These are phyloP conservation scores for Fusarium austroafricanum DNA, from an alignment of 2,329 filamentous ascomycete genomes.

Conservation along the genomic window DNA sequence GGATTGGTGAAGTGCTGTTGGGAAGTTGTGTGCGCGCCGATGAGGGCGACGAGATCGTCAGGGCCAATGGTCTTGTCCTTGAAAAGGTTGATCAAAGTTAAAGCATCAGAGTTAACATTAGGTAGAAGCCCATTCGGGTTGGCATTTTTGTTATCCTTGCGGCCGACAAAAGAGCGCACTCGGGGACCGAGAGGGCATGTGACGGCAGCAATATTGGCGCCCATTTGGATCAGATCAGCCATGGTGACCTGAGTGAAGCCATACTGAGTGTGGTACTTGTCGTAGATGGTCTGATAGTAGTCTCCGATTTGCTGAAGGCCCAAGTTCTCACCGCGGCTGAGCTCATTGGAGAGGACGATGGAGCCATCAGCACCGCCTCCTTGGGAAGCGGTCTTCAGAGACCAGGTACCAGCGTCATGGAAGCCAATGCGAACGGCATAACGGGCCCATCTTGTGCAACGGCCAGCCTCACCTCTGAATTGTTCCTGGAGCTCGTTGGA, in stretches of 20 bases:
- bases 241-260: slow-evolving; percentile 57
- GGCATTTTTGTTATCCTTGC: slow-evolving; percentile 57
- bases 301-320: slow-evolving; percentile 59
- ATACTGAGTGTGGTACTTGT: slow-evolving; percentile 52
- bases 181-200: slow-evolving; percentile 60
- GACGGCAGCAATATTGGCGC: slow-evolving; percentile 61
- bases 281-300: slow-evolving; percentile 54
- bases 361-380: slow-evolving; percentile 62
- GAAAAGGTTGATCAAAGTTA: slow-evolving; percentile 62
- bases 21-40: slow-evolving; percentile 66
- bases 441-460: slow-evolving; percentile 58
- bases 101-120: slow-evolving; percentile 55
- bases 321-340: slow-evolving; percentile 57
- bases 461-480: slow-evolving; percentile 53
- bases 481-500: slow-evolving; percentile 52
- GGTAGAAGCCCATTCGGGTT: slow-evolving; percentile 59
- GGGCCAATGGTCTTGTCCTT: slow-evolving; percentile 64
- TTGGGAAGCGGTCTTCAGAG: slow-evolving; percentile 46
- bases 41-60: slow-evolving; percentile 62
- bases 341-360: slow-evolving; percentile 55
- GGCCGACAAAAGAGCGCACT: slow-evolving; percentile 63
- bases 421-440: slow-evolving; percentile 60
- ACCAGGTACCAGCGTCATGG: slow-evolving; percentile 61
- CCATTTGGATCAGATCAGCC: slow-evolving; percentile 67
- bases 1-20: slow-evolving; percentile 60